phyloP scores from a whole-genome alignment of 495 filamentous ascomycete genomes.

The Xanthoparmelia taractica region DNA sequence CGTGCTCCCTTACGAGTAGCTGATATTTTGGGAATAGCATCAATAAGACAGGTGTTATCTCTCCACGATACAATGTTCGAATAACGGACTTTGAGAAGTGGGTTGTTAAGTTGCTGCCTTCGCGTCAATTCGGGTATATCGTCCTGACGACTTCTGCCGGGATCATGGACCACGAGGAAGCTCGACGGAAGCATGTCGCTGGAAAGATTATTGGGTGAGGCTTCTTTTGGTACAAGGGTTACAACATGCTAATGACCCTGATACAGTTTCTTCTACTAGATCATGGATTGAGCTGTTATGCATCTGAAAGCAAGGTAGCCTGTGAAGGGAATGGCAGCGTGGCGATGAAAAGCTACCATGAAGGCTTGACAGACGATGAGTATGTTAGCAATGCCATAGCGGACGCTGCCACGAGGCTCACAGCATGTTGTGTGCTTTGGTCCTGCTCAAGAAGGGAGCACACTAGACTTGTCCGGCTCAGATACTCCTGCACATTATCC shows the following conservation, averaged over 20 bases:
- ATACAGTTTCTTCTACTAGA: conserved; percentile 19
- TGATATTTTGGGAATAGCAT: conserved; percentile 43
- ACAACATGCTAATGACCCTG: background rate
- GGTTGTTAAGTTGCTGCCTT: conserved; percentile 95
- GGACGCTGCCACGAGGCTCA: background rate
- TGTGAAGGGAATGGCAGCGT: background rate
- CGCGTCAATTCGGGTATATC: conserved; percentile 99
- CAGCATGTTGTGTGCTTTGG: background rate
- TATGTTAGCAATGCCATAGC: conserved; percentile 1
- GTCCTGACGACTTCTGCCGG: conserved; percentile 97
- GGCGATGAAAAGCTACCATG: background rate
- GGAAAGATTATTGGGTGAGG: conserved; percentile 63
- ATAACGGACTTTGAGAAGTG: conserved; percentile 97
- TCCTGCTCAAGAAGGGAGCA: background rate
- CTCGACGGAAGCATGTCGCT: conserved; percentile 90
- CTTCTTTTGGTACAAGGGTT: background rate
- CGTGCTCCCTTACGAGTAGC: background rate
- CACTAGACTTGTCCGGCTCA: background rate
- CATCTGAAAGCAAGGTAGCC: background rate
- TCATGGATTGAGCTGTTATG: background rate
- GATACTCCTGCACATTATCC: background rate
- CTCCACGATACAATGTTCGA: conserved; percentile 96
- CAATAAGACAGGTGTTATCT: conserved; percentile 99
- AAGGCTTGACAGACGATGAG: background rate
- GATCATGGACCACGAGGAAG: conserved; percentile 99